Conservation (phyloP, 768 basidiomycete genomes). For the Austroboletus eburneus region DNA sequence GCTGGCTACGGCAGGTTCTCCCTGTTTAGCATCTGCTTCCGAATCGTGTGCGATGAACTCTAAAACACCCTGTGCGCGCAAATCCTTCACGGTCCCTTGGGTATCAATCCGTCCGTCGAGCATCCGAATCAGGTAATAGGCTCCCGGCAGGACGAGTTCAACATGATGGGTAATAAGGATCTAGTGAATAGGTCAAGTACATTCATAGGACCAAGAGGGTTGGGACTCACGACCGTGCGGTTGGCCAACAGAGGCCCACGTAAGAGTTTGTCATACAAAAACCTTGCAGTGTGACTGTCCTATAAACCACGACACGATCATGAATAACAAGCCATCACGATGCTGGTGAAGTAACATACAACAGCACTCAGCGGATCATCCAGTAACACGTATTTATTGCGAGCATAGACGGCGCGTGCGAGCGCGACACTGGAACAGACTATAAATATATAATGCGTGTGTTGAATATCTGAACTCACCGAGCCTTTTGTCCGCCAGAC, state of each 20-base stretch:
- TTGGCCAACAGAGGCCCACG: conserved; percentile 60
- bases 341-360: conserved; percentile 37
- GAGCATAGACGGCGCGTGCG: conserved; percentile 77
- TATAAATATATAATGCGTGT: conserved; percentile 3
- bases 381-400: conserved; percentile 64
- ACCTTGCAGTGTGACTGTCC: conserved; percentile 67
- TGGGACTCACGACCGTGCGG: conserved; percentile 58
- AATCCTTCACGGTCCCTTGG: conserved; percentile 63
- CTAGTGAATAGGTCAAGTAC: conserved; percentile 26
- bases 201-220: not conserved
- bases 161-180: conserved; percentile 81
- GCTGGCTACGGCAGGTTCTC: conserved; percentile 28
- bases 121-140: conserved; percentile 72
- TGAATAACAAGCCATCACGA: not conserved
- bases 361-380: conserved; percentile 84
- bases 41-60: conserved; percentile 56
- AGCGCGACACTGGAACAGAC: conserved; percentile 58
- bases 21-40: conserved; percentile 45
- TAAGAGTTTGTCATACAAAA: conserved; percentile 60
- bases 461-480: conserved; percentile 36
- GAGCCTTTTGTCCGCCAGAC: conserved; percentile 80
- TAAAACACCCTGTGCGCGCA: conserved; percentile 57
- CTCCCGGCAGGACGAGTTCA: conserved; percentile 72
- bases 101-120: conserved; percentile 78
- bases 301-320: conserved; percentile 21